Evolutionary conservation across 2,329 filamentous ascomycete species (phyloP).

Genomic region (Aspergillus brasiliensis): DNA sequence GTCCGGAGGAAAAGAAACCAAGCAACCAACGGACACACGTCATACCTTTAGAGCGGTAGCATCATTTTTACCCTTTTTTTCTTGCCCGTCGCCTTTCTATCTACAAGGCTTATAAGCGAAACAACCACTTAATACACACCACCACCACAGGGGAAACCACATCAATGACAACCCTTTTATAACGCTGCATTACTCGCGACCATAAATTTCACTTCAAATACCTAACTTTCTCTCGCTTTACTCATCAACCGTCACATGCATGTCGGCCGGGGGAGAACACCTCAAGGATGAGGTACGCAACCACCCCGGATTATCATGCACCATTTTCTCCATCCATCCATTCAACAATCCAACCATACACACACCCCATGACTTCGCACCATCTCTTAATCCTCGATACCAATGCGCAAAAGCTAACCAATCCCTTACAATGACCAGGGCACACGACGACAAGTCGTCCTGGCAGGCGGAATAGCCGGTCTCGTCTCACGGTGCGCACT

Average conservation of each 20-base stretch:
- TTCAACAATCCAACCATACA: not conserved
- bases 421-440: conserved; percentile 48
- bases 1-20: not conserved
- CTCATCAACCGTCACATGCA: conserved; percentile 51
- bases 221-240: not conserved
- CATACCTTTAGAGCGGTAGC: not conserved
- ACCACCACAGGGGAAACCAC: not conserved
- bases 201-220: not conserved
- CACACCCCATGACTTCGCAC: not conserved
- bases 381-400: not conserved
- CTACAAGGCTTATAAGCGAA: not conserved
- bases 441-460: conserved; percentile 65
- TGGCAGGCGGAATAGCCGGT: conserved; percentile 72
- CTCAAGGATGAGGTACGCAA: conserved; percentile 67
- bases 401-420: not conserved
- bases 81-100: not conserved
- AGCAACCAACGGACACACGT: not conserved
- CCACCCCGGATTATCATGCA: not conserved
- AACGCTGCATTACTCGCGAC: not conserved
- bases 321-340: not conserved
- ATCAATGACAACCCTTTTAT: not conserved
- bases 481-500: conserved; percentile 80
- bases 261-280: conserved; percentile 64
- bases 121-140: no score
- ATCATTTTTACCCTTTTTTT: not conserved